These are phyloP conservation scores for Euphorbia pulcherrima DNA, from an alignment of 345 rosid species.

Conservation along the genomic window DNA sequence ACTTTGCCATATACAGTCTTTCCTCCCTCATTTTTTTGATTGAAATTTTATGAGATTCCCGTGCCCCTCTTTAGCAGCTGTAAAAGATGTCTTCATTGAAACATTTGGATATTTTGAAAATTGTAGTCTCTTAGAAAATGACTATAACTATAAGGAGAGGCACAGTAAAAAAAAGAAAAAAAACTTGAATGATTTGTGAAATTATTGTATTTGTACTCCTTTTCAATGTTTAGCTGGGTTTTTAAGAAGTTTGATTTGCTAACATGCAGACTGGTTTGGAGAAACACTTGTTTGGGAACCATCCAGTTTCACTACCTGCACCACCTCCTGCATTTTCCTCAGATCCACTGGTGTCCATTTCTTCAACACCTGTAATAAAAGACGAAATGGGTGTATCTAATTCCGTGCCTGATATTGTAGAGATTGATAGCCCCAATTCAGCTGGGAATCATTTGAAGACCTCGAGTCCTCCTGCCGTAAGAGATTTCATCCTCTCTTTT, in stretches of 20 bases:
- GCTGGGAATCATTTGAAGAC: slow-evolving; percentile 60
- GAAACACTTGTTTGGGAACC: slow-evolving; percentile 79
- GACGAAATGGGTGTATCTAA: slow-evolving; percentile 39
- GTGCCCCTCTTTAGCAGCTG: no score
- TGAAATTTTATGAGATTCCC: no score
- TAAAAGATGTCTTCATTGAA: no score
- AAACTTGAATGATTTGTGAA: no score
- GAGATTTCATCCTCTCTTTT: slow-evolving; percentile 22
- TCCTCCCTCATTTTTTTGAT: no score
- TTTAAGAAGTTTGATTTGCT: slow-evolving; percentile 14
- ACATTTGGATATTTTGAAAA: no score
- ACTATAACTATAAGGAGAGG: no score
- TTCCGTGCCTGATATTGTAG: slow-evolving; percentile 69
- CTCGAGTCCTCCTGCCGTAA: slow-evolving; percentile 76
- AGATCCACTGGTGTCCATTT: slow-evolving; percentile 50
- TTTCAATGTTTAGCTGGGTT: neutral
- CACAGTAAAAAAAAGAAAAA: no score
- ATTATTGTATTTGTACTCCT: neutral
- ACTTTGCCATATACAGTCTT: neutral
- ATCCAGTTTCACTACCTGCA: slow-evolving; percentile 62
- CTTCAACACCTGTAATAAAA: slow-evolving; percentile 38
- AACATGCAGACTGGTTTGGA: slow-evolving; percentile 73
- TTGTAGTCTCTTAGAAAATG: no score
- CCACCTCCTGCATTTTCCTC: slow-evolving; percentile 81
- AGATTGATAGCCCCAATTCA: slow-evolving; percentile 76